A percentile compares a stretch with the other conserved stretches of the same genome.
Conservation (phyloP, 1,284 basidiomycete species). For the Veloboletus limbatus region DNA sequence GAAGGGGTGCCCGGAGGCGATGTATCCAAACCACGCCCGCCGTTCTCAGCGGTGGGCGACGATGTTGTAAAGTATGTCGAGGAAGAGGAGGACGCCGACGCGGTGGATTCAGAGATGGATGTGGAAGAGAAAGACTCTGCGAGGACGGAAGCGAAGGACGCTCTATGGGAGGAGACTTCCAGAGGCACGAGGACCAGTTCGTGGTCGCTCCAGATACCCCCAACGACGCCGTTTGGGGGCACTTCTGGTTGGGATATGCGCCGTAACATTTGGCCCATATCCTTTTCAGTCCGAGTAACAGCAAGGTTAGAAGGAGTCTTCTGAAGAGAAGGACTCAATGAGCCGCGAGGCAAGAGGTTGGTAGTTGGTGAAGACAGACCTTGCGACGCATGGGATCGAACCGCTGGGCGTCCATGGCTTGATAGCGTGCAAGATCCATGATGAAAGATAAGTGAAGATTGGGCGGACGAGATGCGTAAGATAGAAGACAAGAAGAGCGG, state of each 20-base stretch:
- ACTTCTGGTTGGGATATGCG: conserved; percentile 20
- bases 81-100: conserved; percentile 9
- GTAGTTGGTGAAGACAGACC: conserved; percentile 22
- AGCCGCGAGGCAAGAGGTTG: conserved; percentile 19
- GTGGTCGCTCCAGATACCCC: conserved; percentile 34
- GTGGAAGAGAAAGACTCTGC: conserved; percentile 18
- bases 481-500: conserved; percentile 32
- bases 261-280: conserved; percentile 30
- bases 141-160: conserved; percentile 19
- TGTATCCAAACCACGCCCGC: not conserved
- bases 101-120: conserved; percentile 12
- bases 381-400: conserved; percentile 31
- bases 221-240: conserved; percentile 20
- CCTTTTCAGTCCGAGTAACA: conserved; percentile 6
- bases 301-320: conserved; percentile 13
- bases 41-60: conserved; percentile 14
- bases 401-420: conserved; percentile 31
- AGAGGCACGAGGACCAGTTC: conserved; percentile 33
- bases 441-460: conserved; percentile 33
- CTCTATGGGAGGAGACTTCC: conserved; percentile 21
- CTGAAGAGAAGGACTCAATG: conserved; percentile 20
- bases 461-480: conserved; percentile 21
- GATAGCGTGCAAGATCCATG: conserved; percentile 26
- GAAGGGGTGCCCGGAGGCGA: conserved; percentile 7
- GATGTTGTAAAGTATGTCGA: conserved; percentile 26